These are phyloP conservation scores for Ehretia macrophylla DNA, from an alignment of 257 asterid species.

Conservation along the genomic window DNA sequence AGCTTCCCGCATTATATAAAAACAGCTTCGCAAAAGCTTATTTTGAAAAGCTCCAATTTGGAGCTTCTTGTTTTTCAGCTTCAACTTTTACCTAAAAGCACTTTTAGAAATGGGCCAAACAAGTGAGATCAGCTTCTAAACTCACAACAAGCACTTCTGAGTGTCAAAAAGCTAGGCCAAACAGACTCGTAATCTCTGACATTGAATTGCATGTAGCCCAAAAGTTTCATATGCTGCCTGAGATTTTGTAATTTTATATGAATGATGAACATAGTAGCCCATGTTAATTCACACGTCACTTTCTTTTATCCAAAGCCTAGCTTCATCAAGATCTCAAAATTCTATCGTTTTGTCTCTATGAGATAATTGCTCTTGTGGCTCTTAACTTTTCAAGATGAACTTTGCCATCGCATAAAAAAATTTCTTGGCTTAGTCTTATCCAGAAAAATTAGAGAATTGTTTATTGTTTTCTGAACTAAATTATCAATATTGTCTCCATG, in stretches of 20 bases:
- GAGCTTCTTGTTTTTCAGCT: too few relatives aligned
- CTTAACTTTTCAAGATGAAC: neutral
- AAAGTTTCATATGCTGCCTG: neutral
- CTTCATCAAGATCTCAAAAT: conserved; percentile 12
- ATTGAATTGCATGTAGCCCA: neutral
- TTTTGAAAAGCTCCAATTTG: too few relatives aligned
- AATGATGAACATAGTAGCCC: neutral
- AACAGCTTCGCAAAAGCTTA: too few relatives aligned
- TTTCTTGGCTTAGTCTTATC: neutral
- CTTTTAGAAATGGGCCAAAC: too few relatives aligned
- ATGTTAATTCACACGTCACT: conserved; percentile 7
- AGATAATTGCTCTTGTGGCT: conserved; percentile 2
- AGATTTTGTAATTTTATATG: neutral
- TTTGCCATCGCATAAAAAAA: conserved; percentile 6
- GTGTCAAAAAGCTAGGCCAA: too few relatives aligned
- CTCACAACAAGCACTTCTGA: too few relatives aligned
- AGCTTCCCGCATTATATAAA: too few relatives aligned
- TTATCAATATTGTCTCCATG: neutral
- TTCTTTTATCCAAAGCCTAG: conserved; percentile 9
- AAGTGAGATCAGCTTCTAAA: too few relatives aligned
- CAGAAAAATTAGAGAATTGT: neutral
- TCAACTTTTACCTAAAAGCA: too few relatives aligned
- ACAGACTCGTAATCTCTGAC: too few relatives aligned
- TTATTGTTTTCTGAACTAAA: neutral
- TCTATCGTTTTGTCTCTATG: neutral